These are phyloP conservation scores for Cyclanthera cordifolia DNA, from an alignment of 306 rosid species.

Conservation along the genomic window DNA sequence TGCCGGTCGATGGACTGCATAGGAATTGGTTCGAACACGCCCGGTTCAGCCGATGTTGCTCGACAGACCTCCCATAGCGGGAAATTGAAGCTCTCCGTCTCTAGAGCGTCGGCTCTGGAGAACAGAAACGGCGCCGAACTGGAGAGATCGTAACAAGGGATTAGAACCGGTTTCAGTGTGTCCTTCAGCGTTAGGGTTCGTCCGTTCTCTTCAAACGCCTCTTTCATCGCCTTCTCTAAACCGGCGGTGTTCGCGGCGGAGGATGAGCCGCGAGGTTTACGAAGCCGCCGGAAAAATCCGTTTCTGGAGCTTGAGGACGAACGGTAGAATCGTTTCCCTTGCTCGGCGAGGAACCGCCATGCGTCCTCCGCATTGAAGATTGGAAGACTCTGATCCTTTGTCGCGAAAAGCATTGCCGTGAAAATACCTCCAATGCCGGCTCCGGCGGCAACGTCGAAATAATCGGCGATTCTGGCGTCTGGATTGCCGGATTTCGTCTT, in stretches of 20 bases:
- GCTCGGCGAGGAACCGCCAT: slow-evolving; percentile 62
- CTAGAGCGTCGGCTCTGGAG: slow-evolving; percentile 94
- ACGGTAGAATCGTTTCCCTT: slow-evolving; percentile 54
- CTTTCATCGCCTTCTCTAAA: slow-evolving; percentile 63
- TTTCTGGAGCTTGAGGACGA: slow-evolving; percentile 19
- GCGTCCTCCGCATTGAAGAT: slow-evolving; percentile 68
- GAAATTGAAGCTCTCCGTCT: slow-evolving; percentile 82
- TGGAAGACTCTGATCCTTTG: slow-evolving; percentile 54
- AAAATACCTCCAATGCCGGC: slow-evolving; percentile 88
- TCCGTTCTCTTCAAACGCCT: slow-evolving; percentile 46
- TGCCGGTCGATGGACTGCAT: slow-evolving; percentile 66
- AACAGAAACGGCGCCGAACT: slow-evolving; percentile 94
- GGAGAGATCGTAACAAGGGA: slow-evolving; percentile 86
- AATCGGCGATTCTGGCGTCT: slow-evolving; percentile 79
- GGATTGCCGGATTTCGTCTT: slow-evolving; percentile 78
- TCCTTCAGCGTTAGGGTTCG: slow-evolving; percentile 56
- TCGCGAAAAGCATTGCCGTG: slow-evolving; percentile 84
- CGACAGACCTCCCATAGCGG: slow-evolving; percentile 91
- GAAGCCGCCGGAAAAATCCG: slow-evolving; percentile 30
- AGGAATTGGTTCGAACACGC: slow-evolving; percentile 59
- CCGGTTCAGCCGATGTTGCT: slow-evolving; percentile 90
- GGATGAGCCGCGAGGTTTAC: slow-evolving; percentile 23
- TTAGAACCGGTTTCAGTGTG: slow-evolving; percentile 79
- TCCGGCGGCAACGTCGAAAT: slow-evolving; percentile 84
- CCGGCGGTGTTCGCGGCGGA: slow-evolving; percentile 35